These are phyloP conservation scores for Bodo saltans DNA, from an alignment of 78 protist genomes.

Conservation along the genomic window DNA sequence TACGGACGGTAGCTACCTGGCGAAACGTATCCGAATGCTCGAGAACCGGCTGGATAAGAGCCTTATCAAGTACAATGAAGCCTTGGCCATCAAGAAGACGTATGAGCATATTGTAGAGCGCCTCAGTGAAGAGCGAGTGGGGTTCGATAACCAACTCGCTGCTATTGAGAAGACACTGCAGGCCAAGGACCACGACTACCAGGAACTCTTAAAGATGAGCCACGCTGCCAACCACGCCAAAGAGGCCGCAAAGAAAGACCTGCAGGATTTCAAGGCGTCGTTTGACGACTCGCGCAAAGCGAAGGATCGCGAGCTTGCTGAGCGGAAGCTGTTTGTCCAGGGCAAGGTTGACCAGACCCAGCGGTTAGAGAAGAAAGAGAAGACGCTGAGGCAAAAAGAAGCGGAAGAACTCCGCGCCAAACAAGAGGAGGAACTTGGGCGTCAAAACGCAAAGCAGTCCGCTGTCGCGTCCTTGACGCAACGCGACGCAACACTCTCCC, in stretches of 20 bases:
- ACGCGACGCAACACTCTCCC: not conserved
- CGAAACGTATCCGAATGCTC: slow-evolving; percentile 33
- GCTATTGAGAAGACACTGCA: slow-evolving; percentile 58
- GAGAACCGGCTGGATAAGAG: slow-evolving; percentile 71
- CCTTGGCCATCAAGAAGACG: slow-evolving; percentile 59
- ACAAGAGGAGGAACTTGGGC: not conserved
- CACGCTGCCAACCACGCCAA: slow-evolving; percentile 56
- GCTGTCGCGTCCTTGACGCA: not conserved
- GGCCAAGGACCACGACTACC: slow-evolving; percentile 52
- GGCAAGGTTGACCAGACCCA: slow-evolving; percentile 1
- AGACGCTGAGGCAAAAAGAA: not conserved
- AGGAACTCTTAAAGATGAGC: slow-evolving; percentile 52
- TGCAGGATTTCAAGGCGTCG: slow-evolving; percentile 32
- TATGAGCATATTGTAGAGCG: slow-evolving; percentile 66
- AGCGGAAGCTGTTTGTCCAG: slow-evolving; percentile 25
- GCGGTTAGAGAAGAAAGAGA: slow-evolving; percentile 38
- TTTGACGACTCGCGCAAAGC: slow-evolving; percentile 38
- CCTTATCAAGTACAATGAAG: slow-evolving; percentile 60
- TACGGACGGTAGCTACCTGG: not conserved
- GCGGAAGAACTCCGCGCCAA: not conserved
- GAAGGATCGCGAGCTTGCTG: slow-evolving; percentile 33
- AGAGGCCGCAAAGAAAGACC: slow-evolving; percentile 49
- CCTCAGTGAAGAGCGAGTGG: slow-evolving; percentile 66
- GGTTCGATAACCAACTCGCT: slow-evolving; percentile 57
- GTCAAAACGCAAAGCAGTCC: not conserved